A percentile compares a stretch with the other conserved stretches of the same genome.
Conservation (phyloP, 768 basidiomycete genomes). For the Termitomyces heimii region DNA sequence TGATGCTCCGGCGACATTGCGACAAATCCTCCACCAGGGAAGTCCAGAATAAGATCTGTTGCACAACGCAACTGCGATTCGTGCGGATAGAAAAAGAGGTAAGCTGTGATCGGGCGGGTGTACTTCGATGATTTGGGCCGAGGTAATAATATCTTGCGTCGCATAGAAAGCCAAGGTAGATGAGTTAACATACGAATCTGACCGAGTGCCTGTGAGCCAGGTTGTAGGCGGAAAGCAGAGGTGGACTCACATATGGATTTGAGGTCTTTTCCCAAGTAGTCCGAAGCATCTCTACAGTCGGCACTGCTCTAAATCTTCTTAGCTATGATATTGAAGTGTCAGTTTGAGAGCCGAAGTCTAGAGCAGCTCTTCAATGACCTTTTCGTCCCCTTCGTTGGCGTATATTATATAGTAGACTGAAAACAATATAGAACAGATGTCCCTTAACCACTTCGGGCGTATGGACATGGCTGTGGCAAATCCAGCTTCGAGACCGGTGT, state of each 20-base stretch:
- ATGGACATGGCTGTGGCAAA: slow-evolving; percentile 96
- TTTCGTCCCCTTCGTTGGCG: slow-evolving; percentile 92
- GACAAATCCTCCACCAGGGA: slow-evolving; percentile 95
- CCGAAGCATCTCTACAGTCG: slow-evolving; percentile 94
- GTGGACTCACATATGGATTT: slow-evolving; percentile 74
- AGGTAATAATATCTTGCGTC: slow-evolving; percentile 75
- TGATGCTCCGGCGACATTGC: slow-evolving; percentile 96
- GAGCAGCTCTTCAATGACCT: slow-evolving; percentile 41
- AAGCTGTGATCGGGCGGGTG: slow-evolving; percentile 75
- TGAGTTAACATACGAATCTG: slow-evolving; percentile 61
- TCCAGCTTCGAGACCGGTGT: slow-evolving; percentile 91
- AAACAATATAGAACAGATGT: slow-evolving; percentile 81
- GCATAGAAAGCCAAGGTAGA: slow-evolving; percentile 56
- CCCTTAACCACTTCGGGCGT: slow-evolving; percentile 85
- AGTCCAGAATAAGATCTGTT: slow-evolving; percentile 84
- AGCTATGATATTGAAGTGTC: slow-evolving; percentile 44
- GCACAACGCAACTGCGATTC: slow-evolving; percentile 55
- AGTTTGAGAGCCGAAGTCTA: not conserved
- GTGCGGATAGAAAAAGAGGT: slow-evolving; percentile 75
- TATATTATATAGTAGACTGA: slow-evolving; percentile 83
- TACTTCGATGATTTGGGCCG: slow-evolving; percentile 74
- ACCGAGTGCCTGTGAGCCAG: not conserved
- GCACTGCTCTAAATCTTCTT: slow-evolving; percentile 85
- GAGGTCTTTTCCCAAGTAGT: slow-evolving; percentile 95
- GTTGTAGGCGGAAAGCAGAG: not conserved